phyloP scores from a whole-genome alignment of 768 basidiomycete species.

The Tephrocybe sp. region DNA sequence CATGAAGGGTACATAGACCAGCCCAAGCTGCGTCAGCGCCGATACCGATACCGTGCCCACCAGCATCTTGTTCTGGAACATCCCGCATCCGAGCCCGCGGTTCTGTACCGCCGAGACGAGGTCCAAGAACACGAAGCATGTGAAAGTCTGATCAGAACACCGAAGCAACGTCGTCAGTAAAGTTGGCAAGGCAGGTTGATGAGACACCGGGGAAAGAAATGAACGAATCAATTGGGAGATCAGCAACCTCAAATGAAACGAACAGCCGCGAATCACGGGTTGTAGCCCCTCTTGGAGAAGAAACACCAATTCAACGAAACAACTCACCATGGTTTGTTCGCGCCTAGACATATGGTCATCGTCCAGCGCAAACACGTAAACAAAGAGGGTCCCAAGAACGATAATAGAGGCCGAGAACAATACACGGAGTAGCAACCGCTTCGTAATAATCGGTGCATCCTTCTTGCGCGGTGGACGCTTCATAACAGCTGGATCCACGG shows the following conservation, averaged over 20 bases:
- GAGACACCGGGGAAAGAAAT: background rate
- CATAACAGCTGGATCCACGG: slow-evolving; percentile 93
- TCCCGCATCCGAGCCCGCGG: slow-evolving; percentile 82
- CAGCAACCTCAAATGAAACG: background rate
- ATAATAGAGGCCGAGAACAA: slow-evolving; percentile 94
- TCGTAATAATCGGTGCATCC: slow-evolving; percentile 84
- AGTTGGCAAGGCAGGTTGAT: background rate
- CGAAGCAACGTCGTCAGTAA: background rate
- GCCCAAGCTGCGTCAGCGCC: slow-evolving; percentile 75
- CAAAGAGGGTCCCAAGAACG: slow-evolving; percentile 82
- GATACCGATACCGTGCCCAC: slow-evolving; percentile 85
- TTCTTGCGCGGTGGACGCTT: slow-evolving; percentile 88
- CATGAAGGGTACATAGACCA: slow-evolving; percentile 90
- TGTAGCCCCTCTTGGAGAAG: background rate
- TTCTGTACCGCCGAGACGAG: slow-evolving; percentile 94
- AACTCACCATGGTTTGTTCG: slow-evolving; percentile 93
- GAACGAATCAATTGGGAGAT: background rate
- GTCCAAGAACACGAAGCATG: slow-evolving; percentile 96
- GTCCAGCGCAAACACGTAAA: slow-evolving; percentile 79
- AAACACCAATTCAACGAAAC: background rate
- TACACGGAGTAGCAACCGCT: slow-evolving; percentile 70
- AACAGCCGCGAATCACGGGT: slow-evolving; percentile 6
- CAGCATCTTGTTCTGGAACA: slow-evolving; percentile 87
- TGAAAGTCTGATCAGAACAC: slow-evolving; percentile 70
- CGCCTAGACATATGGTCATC: slow-evolving; percentile 82